Conservation (phyloP, 768 basidiomycete genomes). For the Coprinopsis sp. region DNA sequence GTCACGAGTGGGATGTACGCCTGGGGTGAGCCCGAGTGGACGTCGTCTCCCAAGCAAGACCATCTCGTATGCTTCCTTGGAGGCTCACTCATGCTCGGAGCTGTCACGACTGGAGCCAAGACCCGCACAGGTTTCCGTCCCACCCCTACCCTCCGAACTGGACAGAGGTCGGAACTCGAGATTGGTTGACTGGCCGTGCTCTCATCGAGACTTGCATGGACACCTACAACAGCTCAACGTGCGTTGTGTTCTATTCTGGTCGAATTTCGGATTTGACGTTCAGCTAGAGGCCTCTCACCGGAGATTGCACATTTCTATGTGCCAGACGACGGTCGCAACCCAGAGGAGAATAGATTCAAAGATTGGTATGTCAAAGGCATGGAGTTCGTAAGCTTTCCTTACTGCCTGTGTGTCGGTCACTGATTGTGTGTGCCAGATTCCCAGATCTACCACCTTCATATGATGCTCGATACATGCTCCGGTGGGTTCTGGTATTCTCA, state of each 20-base stretch:
- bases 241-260: slow-evolving; percentile 24
- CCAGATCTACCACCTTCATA: slow-evolving; percentile 48
- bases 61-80: slow-evolving; percentile 95
- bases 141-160: slow-evolving; percentile 63
- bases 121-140: slow-evolving; percentile 54
- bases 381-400: slow-evolving; percentile 33
- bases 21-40: slow-evolving; percentile 55
- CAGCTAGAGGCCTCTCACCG: slow-evolving; percentile 70
- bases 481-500: slow-evolving; percentile 36
- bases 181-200: slow-evolving; percentile 78
- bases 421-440: slow-evolving; percentile 11
- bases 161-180: slow-evolving; percentile 57
- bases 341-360: slow-evolving; percentile 35
- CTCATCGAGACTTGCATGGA: slow-evolving; percentile 85
- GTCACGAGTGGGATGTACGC: slow-evolving; percentile 46
- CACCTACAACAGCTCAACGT: slow-evolving; percentile 83
- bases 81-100: slow-evolving; percentile 88
- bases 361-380: slow-evolving; percentile 96
- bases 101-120: slow-evolving; percentile 60
- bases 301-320: slow-evolving; percentile 87
- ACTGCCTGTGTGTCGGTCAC: neutral
- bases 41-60: slow-evolving; percentile 83
- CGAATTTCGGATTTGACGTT: neutral
- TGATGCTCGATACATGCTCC: slow-evolving; percentile 91
- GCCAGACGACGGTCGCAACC: slow-evolving; percentile 49